Percentiles rank a stretch among this genome's conserved stretches.
These are phyloP conservation scores for Decorospora gaudefroyi DNA, from an alignment of 2,329 filamentous ascomycete species.

Conservation along the genomic window DNA sequence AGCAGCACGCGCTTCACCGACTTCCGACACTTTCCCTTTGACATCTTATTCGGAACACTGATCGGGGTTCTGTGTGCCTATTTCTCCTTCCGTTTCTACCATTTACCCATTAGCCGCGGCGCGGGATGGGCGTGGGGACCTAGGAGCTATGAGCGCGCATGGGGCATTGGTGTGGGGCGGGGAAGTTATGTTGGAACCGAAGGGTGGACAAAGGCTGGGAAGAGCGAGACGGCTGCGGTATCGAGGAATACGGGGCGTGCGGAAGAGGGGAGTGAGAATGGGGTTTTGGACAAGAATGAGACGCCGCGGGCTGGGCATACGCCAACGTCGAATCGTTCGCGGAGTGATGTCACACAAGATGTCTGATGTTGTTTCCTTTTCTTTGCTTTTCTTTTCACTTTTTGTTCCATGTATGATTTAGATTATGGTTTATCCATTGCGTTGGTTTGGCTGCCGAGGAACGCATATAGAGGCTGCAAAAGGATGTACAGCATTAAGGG, in stretches of 20 bases:
- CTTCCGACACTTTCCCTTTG: slow-evolving; percentile 89
- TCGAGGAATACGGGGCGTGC: slow-evolving; percentile 5
- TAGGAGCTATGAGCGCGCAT: slow-evolving; percentile 71
- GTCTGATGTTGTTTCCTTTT: neutral
- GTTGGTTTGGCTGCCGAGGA: too few species aligned
- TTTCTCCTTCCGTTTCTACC: slow-evolving; percentile 83
- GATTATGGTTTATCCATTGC: too few species aligned
- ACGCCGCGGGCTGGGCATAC: slow-evolving; percentile 8
- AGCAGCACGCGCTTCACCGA: slow-evolving; percentile 85
- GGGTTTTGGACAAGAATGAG: slow-evolving; percentile 8
- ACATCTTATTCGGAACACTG: slow-evolving; percentile 81
- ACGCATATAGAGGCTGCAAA: too few species aligned
- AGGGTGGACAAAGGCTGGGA: slow-evolving; percentile 46
- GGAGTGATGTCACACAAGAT: neutral
- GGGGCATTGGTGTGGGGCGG: slow-evolving; percentile 71
- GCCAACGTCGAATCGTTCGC: slow-evolving; percentile 1
- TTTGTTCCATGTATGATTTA: too few species aligned
- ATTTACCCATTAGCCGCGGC: slow-evolving; percentile 76
- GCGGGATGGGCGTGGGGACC: slow-evolving; percentile 91
- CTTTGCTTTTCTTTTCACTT: neutral
- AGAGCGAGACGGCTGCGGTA: slow-evolving; percentile 17
- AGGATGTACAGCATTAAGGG: too few species aligned
- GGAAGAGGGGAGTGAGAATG: slow-evolving; percentile 7
- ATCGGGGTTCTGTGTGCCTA: slow-evolving; percentile 74
- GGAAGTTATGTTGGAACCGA: slow-evolving; percentile 55